A percentile compares a stretch with the other conserved stretches of the same genome.
Conservation (phyloP, 305 asterid genomes). For the Fraxinus dipetala region DNA sequence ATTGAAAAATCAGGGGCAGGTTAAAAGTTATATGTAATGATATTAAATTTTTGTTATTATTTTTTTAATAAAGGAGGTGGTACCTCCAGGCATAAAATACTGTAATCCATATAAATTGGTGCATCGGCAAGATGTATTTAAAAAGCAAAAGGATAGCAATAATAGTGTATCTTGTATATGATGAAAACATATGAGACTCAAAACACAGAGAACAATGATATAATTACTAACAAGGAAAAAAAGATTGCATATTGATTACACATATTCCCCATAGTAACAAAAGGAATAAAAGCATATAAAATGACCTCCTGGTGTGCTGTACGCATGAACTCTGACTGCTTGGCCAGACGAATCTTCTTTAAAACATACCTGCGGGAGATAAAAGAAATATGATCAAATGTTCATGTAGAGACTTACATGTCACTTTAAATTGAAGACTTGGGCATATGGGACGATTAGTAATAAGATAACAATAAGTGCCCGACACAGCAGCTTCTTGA, state of each 20-base stretch:
- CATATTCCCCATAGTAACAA: not conserved
- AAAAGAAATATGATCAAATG: slow-evolving; percentile 9
- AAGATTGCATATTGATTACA: not conserved
- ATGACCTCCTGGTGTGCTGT: slow-evolving; percentile 81
- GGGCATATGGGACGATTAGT: not conserved
- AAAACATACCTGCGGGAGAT: slow-evolving; percentile 58
- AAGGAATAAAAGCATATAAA: slow-evolving; percentile 5
- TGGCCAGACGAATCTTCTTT: slow-evolving; percentile 72
- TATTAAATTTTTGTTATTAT: not conserved
- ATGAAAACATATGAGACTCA: not conserved
- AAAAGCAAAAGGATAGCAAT: not conserved
- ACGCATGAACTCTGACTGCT: slow-evolving; percentile 70
- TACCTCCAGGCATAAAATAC: not conserved
- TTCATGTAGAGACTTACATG: slow-evolving; percentile 3
- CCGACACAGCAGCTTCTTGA: not conserved
- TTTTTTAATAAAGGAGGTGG: too few relatives aligned
- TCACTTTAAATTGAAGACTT: not conserved
- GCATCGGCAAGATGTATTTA: not conserved
- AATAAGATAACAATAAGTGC: not conserved
- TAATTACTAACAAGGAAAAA: not conserved
- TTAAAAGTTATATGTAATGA: not conserved
- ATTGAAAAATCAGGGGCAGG: not conserved
- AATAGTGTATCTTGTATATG: not conserved
- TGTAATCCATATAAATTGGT: not conserved
- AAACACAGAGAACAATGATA: not conserved